A percentile compares a stretch with the other conserved stretches of the same genome.
phyloP scores from a whole-genome alignment of 2,329 filamentous ascomycete species.

The Colletotrichum eleusines region DNA sequence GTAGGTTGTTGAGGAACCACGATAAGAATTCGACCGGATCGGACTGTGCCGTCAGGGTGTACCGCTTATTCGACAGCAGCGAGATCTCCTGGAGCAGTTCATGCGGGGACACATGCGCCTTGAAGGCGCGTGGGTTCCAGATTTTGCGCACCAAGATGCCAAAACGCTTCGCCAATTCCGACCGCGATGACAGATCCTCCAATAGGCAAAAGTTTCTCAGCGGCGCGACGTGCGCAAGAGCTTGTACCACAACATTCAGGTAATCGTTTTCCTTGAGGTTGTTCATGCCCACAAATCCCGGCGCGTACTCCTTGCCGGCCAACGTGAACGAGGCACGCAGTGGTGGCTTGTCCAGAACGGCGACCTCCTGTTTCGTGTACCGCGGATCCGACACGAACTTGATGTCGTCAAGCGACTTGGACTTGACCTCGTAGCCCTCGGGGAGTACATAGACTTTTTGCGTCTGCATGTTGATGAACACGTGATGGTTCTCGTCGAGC shows the following conservation, averaged over 20 bases:
- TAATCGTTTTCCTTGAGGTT: conserved; percentile 99
- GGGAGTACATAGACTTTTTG: conserved; percentile 93
- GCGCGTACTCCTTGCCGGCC: conserved; percentile 85
- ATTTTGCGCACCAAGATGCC: conserved; percentile 94
- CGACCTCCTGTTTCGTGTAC: conserved; percentile 84
- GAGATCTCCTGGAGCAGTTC: conserved; percentile 96
- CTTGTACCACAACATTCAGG: conserved; percentile 93
- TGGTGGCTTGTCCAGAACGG: conserved; percentile 77
- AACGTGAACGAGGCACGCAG: conserved; percentile 77
- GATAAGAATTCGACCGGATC: conserved; percentile 97
- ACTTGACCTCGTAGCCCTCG: conserved; percentile 96
- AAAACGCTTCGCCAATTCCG: conserved; percentile 89
- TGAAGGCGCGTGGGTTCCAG: conserved; percentile 97
- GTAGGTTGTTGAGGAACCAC: conserved; percentile 97
- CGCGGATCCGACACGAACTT: conserved; percentile 96
- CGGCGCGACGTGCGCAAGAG: conserved; percentile 88
- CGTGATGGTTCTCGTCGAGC: conserved; percentile 94
- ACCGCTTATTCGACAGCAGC: conserved; percentile 89
- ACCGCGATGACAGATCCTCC: conserved; percentile 77
- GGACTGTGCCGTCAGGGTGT: conserved; percentile 89
- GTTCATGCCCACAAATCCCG: conserved; percentile 98
- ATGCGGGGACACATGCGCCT: conserved; percentile 95
- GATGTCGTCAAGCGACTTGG: conserved; percentile 95
- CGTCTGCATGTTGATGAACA: conserved; percentile 97
- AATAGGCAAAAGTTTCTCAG: conserved; percentile 93